Base-by-base conservation (phyloP, 148 eudicot species). In the Silene latifolia region DNA sequence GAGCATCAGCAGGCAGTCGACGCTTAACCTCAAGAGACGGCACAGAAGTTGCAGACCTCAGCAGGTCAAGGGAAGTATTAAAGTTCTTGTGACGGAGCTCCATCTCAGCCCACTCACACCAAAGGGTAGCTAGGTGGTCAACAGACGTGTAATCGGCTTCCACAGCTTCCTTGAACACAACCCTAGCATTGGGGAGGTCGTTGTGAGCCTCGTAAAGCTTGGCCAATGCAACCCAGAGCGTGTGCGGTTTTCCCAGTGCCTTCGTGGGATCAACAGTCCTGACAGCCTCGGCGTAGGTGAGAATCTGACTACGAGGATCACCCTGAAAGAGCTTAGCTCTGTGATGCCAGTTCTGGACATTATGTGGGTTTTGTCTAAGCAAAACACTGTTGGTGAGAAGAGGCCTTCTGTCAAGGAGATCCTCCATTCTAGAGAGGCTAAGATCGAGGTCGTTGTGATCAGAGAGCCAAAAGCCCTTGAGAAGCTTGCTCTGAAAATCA, bases 21-120 rank as follows among this genome's bases (percentile, higher is more conserved):
- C 89, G 89, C 81, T 91, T 94, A 56, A 94, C 93, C 79, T 87
- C 93, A 67, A 80, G 90, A 17, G 96, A 87, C 19, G 98, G 97
- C 79, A 84, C 93, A 42, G 93, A 95, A 29, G 98, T 94, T 2
- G 97, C 97, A 42, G 97, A 93, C 44, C 91, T 86, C 96, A 94
- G 89, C 76, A 92, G 73, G 27, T 91, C 96, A 71, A 94, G 60
- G n/a, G 98, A 32, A 32, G 35, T 27, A 3, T 27, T 27, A 27
- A 88, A 87, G 44, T 88, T 88, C 69, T 89, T 86, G 84, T 92
- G 96, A 63, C 88, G 85, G 15, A 94, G 83, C 67, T 92, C 98
- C 96, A 92, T 94, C 80, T 94, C 97, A 14, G 97, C 98, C 97
- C 98, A 94, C 59, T 92, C 98, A 79, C 98, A 94, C 96, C 97